These are phyloP conservation scores for Alternaria gaisen DNA, from an alignment of 2,329 filamentous ascomycete genomes.

Conservation along the genomic window DNA sequence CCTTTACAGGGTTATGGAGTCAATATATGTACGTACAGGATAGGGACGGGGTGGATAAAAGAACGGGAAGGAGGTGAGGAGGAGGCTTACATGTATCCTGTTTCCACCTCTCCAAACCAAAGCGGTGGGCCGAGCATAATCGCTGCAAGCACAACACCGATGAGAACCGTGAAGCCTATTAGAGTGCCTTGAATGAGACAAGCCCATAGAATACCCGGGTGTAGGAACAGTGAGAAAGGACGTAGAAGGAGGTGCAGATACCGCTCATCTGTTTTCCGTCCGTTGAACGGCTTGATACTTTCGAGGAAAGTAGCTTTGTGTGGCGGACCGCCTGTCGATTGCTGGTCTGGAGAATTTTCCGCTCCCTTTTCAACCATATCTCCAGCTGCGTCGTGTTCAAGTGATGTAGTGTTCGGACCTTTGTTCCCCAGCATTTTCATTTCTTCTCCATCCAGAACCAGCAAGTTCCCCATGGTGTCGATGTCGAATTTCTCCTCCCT, in stretches of 20 bases:
- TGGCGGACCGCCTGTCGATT: constrained; percentile 44
- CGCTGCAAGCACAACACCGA: constrained; percentile 80
- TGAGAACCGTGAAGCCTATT: constrained; percentile 96
- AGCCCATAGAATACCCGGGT: constrained; percentile 43
- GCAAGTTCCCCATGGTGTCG: constrained; percentile 63
- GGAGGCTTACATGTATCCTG: constrained; percentile 70
- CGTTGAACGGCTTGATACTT: constrained; percentile 76
- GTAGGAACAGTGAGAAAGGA: constrained; percentile 49
- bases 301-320: constrained; percentile 65
- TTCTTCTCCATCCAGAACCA: constrained; percentile 17
- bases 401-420: neutral
- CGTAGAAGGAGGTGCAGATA: constrained; percentile 73
- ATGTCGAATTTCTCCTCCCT: constrained; percentile 74
- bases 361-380: constrained; percentile 9
- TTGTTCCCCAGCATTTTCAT: neutral
- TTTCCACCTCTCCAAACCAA: constrained; percentile 83
- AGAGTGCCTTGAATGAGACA: constrained; percentile 85
- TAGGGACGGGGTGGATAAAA: neutral
- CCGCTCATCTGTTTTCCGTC: constrained; percentile 79
- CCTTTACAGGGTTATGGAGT: neutral
- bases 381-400: neutral
- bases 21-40: neutral
- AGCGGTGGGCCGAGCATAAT: constrained; percentile 84
- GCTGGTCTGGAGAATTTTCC: neutral
- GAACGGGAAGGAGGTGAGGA: neutral